Evolutionary conservation across 805 yeast genomes (phyloP).

Genomic region (Sporopachydermia quercuum): DNA sequence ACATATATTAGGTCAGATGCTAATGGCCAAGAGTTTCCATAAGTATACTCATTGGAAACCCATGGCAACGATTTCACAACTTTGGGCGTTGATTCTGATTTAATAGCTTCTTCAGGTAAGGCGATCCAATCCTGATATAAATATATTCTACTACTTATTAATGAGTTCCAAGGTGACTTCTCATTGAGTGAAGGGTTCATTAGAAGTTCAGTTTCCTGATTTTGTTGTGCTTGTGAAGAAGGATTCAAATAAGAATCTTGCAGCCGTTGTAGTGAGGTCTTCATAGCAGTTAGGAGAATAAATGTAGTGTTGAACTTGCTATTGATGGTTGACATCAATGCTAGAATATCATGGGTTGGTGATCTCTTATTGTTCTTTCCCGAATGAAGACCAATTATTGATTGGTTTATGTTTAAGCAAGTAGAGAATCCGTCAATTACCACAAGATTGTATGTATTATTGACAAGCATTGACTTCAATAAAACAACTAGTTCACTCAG

Average conservation of each 20-base stretch:
- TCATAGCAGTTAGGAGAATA: background rate
- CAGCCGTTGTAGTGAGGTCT: background rate
- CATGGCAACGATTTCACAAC: background rate
- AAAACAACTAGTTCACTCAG: background rate
- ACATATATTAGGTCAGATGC: background rate
- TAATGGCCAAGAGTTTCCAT: background rate
- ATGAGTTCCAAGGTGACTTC: background rate
- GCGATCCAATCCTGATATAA: background rate
- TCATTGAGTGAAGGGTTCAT: background rate
- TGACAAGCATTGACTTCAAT: background rate
- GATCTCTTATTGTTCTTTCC: background rate
- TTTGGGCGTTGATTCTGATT: background rate
- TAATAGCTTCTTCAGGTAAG: background rate
- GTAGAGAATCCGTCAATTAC: slow-evolving; percentile 1
- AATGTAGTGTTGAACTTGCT: background rate
- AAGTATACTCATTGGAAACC: background rate
- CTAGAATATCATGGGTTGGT: background rate
- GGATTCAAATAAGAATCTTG: too few relatives aligned
- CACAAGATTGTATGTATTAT: background rate
- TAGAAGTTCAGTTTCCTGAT: background rate
- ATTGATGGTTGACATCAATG: background rate
- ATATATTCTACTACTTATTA: background rate
- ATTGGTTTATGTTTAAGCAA: background rate
- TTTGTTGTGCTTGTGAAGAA: background rate
- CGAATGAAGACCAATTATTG: background rate